Percentiles rank a stretch among this genome's conserved stretches.
Evolutionary conservation across 2,329 filamentous ascomycete species (phyloP).

Genomic region (Aureobasidium melanogenum): DNA sequence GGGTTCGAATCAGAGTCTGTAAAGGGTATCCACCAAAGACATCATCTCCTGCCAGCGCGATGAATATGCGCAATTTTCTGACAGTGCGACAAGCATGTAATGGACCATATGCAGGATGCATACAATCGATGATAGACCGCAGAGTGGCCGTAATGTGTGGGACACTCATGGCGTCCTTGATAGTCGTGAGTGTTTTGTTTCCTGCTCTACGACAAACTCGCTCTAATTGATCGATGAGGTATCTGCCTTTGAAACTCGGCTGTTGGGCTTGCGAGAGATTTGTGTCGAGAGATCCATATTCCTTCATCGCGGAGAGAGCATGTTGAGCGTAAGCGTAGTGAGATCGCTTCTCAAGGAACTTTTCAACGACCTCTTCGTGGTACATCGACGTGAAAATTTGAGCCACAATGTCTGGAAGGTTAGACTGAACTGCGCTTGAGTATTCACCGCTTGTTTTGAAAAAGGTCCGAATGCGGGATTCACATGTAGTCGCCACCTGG

Average conservation of each 20-base stretch:
- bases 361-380: conserved; percentile 66
- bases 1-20: conserved; percentile 78
- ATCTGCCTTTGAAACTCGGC: conserved; percentile 73
- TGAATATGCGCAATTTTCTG: conserved; percentile 72
- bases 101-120: conserved; percentile 75
- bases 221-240: conserved; percentile 64
- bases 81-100: conserved; percentile 80
- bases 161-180: conserved; percentile 30
- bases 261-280: conserved; percentile 71
- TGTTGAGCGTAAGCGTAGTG: conserved; percentile 52
- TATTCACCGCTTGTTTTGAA: conserved; percentile 58
- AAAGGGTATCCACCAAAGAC: conserved; percentile 73
- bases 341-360: conserved; percentile 26
- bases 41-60: conserved; percentile 65
- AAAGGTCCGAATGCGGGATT: conserved; percentile 57
- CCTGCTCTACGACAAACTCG: conserved; percentile 67
- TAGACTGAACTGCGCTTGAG: conserved; percentile 51
- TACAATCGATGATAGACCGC: conserved; percentile 68
- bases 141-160: conserved; percentile 34
- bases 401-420: conserved; percentile 70
- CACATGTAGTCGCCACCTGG: conserved; percentile 38
- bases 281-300: conserved; percentile 55
- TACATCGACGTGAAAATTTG: conserved; percentile 63
- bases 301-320: conserved; percentile 60
- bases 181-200: conserved; percentile 61